Evolutionary conservation across 2,329 filamentous ascomycete species (phyloP).

Genomic region (Colletotrichum tabaci): DNA sequence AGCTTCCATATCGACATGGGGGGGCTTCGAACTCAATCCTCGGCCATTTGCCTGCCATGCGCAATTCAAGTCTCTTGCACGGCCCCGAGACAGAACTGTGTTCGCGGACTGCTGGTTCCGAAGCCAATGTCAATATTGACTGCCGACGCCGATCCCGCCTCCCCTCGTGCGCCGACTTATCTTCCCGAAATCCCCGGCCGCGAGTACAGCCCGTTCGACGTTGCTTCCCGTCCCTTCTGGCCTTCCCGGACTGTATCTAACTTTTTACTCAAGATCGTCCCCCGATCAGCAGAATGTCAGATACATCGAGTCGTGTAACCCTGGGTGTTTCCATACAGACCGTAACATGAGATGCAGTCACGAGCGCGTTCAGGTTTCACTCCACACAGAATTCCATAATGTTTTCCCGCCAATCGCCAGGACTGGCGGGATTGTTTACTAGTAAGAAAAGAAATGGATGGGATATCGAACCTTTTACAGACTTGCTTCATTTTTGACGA

Average conservation of each 20-base stretch:
- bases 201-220: not conserved
- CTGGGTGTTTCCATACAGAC: not conserved
- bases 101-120: no score
- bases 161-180: not conserved
- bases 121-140: not conserved
- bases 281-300: not conserved
- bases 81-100: no score
- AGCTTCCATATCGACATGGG: conserved; percentile 1
- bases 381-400: not conserved
- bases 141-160: not conserved
- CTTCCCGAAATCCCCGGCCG: not conserved
- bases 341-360: not conserved
- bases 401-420: not conserved
- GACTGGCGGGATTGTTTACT: not conserved
- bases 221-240: not conserved
- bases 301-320: not conserved
- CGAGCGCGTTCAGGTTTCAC: not conserved
- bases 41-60: not conserved
- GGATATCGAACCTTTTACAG: not conserved
- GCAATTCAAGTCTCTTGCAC: not conserved
- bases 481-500: no score
- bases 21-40: not conserved
- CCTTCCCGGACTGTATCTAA: not conserved
- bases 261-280: not conserved
- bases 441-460: not conserved